Base-by-base conservation (phyloP, 805 yeast genomes). In the Saccharomycopsis lassenensis region DNA sequence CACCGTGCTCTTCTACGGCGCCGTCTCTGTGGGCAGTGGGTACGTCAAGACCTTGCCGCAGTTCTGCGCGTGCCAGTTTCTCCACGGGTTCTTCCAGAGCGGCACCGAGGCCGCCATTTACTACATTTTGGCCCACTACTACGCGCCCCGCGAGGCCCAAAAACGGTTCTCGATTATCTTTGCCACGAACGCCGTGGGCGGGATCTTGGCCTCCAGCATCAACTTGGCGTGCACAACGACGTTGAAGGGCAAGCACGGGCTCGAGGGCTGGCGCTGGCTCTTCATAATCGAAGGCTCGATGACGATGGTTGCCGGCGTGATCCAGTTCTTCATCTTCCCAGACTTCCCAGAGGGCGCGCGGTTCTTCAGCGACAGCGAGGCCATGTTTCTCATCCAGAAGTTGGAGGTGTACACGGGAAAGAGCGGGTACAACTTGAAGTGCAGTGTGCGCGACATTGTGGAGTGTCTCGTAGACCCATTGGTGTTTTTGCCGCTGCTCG, bases 101-200 rank as follows among this genome's bases (percentile, higher is more conserved):
- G 77, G 83, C 23, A 69, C 79, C 47, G 78, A 78, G 58, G 86
- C 87, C 1, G 77, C 83, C 12, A 71, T 80, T 45, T 79, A 78
- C 52, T 79, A 77, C 52, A 62, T 79, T 37, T 61, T 79, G 48
- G 63, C 80, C 23, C 71, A 72, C 54, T 79, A 74, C 61, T 79
- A 79, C 55, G 59, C 71, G 26, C 66, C 75, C 35, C 55, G 55
- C 12, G 87, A 79, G 54, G 69, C 84, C 8, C 83, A 77, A 57
- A 69, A 73, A 50, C 58, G 87, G 34, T 77, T 74, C 54, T 67
- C 79, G 23, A 67, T 74, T 36, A 78, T 79, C 56, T 78, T 66
- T 73, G 62, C 78, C 19, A 72, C 77, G 31, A 75, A 85, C 3
- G 69, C 78, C 42, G 61, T 80, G 39, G 82, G 86, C 1, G 86